Evolutionary conservation across 768 basidiomycete species (phyloP), one percentile per base, ranked within the genome.

Genomic region (Dacryopinax spathularia): DNA sequence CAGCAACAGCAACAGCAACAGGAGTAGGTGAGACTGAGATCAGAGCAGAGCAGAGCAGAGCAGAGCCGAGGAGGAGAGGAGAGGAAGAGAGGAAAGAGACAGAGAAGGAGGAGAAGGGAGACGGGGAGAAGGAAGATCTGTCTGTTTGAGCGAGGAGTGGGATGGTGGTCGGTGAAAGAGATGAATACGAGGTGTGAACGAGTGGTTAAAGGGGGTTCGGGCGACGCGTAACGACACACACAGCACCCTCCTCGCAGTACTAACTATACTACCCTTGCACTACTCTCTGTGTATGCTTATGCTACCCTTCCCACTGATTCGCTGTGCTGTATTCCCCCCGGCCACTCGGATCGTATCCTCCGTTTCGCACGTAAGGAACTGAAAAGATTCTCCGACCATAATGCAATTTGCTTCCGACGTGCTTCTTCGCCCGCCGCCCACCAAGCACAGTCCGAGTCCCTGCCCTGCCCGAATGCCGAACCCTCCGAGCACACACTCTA

Each of bases 81-180:
- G 64, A 34, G 33, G 60, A 60, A 33, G 64, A 43, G 61, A 62
- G 60, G 63, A 68, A 63, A 65, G 41, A 65, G 64, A 64, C 44
- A 61, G 63, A 68, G 68, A 66, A 63, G 27, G 63, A 62, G 59
- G 61, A 80, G 85, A 70, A 76, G 89, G 59, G 60, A 66, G 61
- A 60, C 66, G 48, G 12, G 41, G 37, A n/a, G 35, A 61, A 13
- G 15, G 48, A n/a, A 48, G 64, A 29, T 56, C 48, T 56, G 48
- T 56, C 48, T 56, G 48, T 34, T 10, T 60, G 15, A 41, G 60
- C n/a, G 34, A 61, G 33, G 60, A 48, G 60, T 44, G 61, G 56
- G 60, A 39, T 35, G 34, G 37, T 3, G 65, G 62, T 34, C 61
- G 65, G n/a, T 13, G 62, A 64, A 20, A 34, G 71, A 69, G 66